A percentile compares a stretch with the other conserved stretches of the same genome.
Conservation (phyloP, 306 rosid genomes). For the Trichosanthes truncata region DNA sequence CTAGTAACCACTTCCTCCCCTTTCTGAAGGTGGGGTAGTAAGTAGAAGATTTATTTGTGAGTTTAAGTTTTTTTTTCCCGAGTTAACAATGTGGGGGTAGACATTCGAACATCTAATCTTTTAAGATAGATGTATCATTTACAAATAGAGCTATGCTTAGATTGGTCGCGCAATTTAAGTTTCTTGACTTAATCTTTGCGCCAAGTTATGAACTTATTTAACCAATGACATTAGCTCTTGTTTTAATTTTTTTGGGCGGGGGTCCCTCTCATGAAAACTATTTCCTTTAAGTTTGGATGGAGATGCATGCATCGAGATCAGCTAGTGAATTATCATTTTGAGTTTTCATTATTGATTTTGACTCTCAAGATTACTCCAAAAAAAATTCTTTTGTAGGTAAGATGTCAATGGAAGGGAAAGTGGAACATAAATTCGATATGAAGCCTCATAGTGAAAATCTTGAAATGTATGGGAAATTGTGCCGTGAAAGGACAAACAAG, state of each 20-base stretch:
- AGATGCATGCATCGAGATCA: not conserved
- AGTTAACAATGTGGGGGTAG: not conserved
- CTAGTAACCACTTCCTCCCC: not conserved
- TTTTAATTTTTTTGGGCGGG: not conserved
- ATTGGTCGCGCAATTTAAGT: not conserved
- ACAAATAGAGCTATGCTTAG: not conserved
- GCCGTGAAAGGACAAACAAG: constrained; percentile 90
- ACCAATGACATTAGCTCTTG: not conserved
- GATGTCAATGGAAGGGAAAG: constrained; percentile 85
- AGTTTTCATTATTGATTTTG: not conserved
- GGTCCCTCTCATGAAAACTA: not conserved
- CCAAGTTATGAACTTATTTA: too few species aligned
- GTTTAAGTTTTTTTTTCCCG: not conserved
- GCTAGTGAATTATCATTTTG: not conserved
- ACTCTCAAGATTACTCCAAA: not conserved
- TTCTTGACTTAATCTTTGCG: not conserved
- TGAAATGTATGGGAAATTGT: constrained; percentile 80
- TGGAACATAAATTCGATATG: constrained; percentile 96
- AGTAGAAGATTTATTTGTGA: not conserved
- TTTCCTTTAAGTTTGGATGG: not conserved
- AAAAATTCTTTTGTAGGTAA: constrained; percentile 4
- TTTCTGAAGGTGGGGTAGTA: too few species aligned
- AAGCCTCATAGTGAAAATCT: constrained; percentile 87
- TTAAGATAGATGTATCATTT: too few species aligned
- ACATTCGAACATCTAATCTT: not conserved